phyloP scores from a whole-genome alignment of 208 protist genomes.

The Trichomonas gallinae region DNA sequence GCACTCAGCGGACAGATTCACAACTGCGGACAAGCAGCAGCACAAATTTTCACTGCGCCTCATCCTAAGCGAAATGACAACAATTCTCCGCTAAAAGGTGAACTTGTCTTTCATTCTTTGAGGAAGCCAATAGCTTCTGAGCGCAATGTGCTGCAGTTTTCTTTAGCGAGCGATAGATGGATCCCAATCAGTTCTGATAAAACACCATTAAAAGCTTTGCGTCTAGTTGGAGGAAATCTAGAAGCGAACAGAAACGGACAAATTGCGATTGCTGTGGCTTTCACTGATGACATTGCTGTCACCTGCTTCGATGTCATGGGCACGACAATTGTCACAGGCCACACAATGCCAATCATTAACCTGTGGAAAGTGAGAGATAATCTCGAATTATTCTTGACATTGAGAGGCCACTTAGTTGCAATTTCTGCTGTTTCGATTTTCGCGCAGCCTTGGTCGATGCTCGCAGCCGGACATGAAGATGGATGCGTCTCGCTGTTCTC shows the following conservation, averaged over 20 bases:
- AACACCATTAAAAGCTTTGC: not conserved
- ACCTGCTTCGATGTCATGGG: not conserved
- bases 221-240: not conserved
- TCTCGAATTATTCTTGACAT: not conserved
- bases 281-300: not conserved
- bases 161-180: not conserved
- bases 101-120: not conserved
- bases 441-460: not conserved
- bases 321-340: not conserved
- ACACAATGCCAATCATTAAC: not conserved
- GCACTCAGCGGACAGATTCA: not conserved
- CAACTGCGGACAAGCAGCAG: conserved; percentile 1
- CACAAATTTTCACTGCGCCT: not conserved
- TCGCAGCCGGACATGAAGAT: not conserved
- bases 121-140: not conserved
- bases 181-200: not conserved
- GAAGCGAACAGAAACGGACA: not conserved
- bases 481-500: not conserved
- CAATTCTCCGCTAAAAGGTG: not conserved
- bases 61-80: not conserved
- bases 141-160: not conserved
- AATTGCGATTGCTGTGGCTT: not conserved
- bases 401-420: not conserved
- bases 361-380: not conserved
- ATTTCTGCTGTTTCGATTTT: not conserved